A percentile compares a stretch with the other conserved stretches of the same genome.
phyloP scores from a whole-genome alignment of 176 grass and related monocot genomes.

The Oryza meyeriana region DNA sequence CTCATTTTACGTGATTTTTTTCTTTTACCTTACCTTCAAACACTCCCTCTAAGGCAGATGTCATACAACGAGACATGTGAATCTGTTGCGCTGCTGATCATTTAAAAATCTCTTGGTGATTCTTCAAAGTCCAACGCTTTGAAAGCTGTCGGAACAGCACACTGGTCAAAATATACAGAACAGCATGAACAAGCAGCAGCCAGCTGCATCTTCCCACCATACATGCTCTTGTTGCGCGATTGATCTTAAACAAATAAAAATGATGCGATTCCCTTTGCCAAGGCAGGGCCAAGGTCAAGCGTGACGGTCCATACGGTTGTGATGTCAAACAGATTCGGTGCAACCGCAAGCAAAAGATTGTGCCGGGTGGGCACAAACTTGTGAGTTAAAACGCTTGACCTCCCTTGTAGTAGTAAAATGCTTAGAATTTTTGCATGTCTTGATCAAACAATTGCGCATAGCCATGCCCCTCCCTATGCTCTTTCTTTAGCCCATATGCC shows the following conservation, averaged over 20 bases:
- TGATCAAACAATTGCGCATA: not conserved
- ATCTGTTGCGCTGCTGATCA: not conserved
- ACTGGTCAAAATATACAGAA: constrained; percentile 15
- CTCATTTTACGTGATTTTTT: no score
- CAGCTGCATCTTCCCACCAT: not conserved
- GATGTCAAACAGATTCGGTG: constrained; percentile 42
- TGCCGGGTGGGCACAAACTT: constrained; percentile 13
- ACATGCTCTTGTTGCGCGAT: not conserved
- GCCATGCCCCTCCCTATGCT: constrained; percentile 19
- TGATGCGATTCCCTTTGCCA: not conserved
- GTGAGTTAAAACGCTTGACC: constrained; percentile 33
- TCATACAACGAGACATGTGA: constrained; percentile 13
- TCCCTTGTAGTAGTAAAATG: not conserved
- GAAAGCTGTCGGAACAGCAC: constrained; percentile 34
- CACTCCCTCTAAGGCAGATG: not conserved
- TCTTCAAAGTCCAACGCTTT: constrained; percentile 24
- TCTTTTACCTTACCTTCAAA: no score
- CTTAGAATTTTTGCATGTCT: not conserved
- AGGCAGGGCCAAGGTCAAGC: not conserved
- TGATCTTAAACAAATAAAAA: not conserved
- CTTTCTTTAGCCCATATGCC: not conserved
- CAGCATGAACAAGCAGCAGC: not conserved
- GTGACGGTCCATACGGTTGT: not conserved
- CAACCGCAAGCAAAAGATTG: not conserved
- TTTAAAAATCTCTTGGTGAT: not conserved